phyloP scores from a whole-genome alignment of 2,329 filamentous ascomycete species.

The Aspergillus ochraceus region DNA sequence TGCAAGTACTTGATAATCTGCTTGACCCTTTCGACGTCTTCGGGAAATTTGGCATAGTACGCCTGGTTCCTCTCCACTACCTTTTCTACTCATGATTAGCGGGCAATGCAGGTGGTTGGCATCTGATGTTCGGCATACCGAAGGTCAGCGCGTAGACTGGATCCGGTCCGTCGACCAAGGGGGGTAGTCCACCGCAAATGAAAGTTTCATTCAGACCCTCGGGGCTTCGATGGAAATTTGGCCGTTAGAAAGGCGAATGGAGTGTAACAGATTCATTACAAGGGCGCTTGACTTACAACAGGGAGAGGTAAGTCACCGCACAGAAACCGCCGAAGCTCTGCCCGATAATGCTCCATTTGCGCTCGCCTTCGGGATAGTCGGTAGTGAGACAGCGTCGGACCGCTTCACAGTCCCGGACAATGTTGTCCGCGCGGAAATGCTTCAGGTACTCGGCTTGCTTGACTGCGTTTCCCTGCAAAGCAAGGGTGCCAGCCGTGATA shows the following conservation, averaged over 20 bases:
- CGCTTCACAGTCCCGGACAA: conserved; percentile 86
- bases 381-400: conserved; percentile 73
- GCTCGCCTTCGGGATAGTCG: conserved; percentile 66
- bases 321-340: conserved; percentile 94
- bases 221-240: conserved; percentile 46
- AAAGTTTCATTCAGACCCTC: conserved; percentile 80
- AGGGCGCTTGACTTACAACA: conserved; percentile 49
- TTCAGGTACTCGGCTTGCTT: conserved; percentile 80
- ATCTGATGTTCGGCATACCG: conserved; percentile 28
- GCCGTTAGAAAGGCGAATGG: not conserved
- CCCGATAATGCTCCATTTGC: conserved; percentile 82
- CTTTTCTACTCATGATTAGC: conserved; percentile 47
- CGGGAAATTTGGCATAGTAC: conserved; percentile 84
- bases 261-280: no score
- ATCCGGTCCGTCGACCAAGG: conserved; percentile 69
- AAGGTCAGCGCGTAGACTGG: conserved; percentile 75
- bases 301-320: conserved; percentile 77
- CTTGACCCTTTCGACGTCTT: conserved; percentile 70
- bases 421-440: conserved; percentile 83
- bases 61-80: conserved; percentile 70
- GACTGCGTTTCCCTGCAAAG: conserved; percentile 60
- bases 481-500: conserved; percentile 71
- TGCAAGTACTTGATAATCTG: conserved; percentile 66
- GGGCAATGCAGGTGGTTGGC: not conserved
- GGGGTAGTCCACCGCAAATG: conserved; percentile 78